phyloP scores from a whole-genome alignment of 2,329 filamentous ascomycete genomes.

The Zarea fungicola region DNA sequence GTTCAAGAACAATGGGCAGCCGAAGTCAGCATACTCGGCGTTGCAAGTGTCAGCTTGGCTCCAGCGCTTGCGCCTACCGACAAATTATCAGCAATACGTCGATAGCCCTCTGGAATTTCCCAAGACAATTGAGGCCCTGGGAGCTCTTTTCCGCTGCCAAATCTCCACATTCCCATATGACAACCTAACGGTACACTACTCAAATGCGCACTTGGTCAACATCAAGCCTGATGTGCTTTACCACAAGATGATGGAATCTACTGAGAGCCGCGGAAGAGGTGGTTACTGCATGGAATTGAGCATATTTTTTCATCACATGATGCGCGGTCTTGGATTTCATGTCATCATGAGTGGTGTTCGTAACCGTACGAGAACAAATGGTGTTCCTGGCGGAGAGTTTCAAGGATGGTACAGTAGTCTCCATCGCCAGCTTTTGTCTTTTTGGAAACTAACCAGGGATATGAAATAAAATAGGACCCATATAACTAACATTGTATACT shows the following conservation, averaged over 20 bases:
- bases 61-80: neutral
- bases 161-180: conserved; percentile 45
- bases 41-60: neutral
- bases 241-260: conserved; percentile 42
- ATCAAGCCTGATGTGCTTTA: conserved; percentile 44
- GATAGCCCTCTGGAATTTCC: neutral
- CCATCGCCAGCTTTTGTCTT: neutral
- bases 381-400: conserved; percentile 38
- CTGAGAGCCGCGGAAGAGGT: conserved; percentile 37
- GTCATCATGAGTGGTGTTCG: conserved; percentile 54
- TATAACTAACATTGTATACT: conserved; percentile 56
- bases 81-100: neutral
- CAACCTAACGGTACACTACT: conserved; percentile 52
- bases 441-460: neutral
- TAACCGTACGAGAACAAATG: conserved; percentile 35
- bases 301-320: conserved; percentile 49
- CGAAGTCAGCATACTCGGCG: neutral
- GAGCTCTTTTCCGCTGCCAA: neutral
- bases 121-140: neutral
- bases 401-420: conserved; percentile 36
- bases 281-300: conserved; percentile 59
- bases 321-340: conserved; percentile 44
- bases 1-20: neutral
- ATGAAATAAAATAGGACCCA: conserved; percentile 38
- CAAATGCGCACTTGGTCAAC: conserved; percentile 29